Evolutionary conservation across 2,329 filamentous ascomycete genomes (phyloP).

Genomic region (Grosmannia huntii): DNA sequence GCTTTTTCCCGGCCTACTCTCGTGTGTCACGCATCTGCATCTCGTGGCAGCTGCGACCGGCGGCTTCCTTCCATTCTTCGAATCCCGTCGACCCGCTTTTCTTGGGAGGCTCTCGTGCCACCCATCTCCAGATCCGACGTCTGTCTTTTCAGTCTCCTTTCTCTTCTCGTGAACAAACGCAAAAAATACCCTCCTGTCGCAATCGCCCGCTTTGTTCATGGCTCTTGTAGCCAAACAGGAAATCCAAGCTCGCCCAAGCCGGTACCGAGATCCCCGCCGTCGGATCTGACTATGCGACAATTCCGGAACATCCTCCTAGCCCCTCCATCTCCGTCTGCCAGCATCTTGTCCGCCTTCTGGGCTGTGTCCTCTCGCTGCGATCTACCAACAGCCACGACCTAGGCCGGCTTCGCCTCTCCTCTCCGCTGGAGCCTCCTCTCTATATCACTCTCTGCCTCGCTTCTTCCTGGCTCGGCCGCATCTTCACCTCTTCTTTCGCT

Average conservation of each 20-base stretch:
- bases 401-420: too few species aligned
- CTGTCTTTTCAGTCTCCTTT: too few species aligned
- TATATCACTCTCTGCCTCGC: too few species aligned
- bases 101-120: background rate
- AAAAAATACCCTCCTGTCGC: too few species aligned
- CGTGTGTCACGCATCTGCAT: background rate
- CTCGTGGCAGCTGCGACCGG: background rate
- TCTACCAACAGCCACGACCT: too few species aligned
- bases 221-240: background rate
- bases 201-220: too few species aligned
- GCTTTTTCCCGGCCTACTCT: background rate
- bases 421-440: too few species aligned
- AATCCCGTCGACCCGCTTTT: background rate
- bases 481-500: too few species aligned
- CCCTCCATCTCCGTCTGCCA: background rate
- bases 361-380: too few species aligned
- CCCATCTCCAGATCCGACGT: background rate
- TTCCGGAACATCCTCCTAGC: constrained; percentile 3
- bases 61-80: background rate
- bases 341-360: background rate
- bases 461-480: too few species aligned
- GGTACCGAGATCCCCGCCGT: background rate
- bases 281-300: constrained; percentile 8
- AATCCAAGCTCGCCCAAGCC: background rate
- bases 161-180: background rate